These are phyloP conservation scores for Colletotrichum sp. DNA, from an alignment of 2,329 filamentous ascomycete species.

Conservation along the genomic window DNA sequence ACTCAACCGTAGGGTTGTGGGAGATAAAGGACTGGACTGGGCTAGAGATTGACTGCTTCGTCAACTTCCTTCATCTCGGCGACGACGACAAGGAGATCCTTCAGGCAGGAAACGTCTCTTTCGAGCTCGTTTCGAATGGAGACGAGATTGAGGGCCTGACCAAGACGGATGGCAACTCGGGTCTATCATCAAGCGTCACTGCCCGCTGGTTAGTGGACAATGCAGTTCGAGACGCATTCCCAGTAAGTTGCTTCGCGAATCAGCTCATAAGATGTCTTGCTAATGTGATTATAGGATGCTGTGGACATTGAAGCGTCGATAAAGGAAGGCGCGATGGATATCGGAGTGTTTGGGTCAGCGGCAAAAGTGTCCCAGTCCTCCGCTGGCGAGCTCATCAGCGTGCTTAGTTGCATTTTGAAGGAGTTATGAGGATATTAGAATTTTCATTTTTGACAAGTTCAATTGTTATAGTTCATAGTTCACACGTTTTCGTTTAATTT, in stretches of 20 bases:
- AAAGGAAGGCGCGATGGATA: slow-evolving; percentile 32
- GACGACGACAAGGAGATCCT: background rate
- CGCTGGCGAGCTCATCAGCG: background rate
- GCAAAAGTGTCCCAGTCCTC: background rate
- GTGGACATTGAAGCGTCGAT: slow-evolving; percentile 46
- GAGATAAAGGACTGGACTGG: slow-evolving; percentile 81
- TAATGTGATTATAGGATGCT: slow-evolving; percentile 33
- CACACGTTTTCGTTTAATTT: background rate
- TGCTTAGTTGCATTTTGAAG: background rate
- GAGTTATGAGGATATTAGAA: background rate
- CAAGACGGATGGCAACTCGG: background rate
- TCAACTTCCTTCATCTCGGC: slow-evolving; percentile 75
- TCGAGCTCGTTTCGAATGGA: slow-evolving; percentile 31
- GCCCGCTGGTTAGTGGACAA: slow-evolving; percentile 26
- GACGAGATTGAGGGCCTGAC: background rate
- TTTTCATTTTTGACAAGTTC: background rate
- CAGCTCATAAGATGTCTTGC: background rate
- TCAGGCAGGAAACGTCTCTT: background rate
- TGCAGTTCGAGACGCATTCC: slow-evolving; percentile 31
- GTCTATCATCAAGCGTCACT: background rate
- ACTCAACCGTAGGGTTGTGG: slow-evolving; percentile 64
- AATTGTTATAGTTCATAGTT: background rate
- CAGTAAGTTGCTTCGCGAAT: slow-evolving; percentile 23
- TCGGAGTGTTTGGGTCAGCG: slow-evolving; percentile 43
- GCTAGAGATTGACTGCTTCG: slow-evolving; percentile 70